Base-by-base conservation (phyloP, 1,284 basidiomycete species). In the Tilletiopsis washingtonensis region DNA sequence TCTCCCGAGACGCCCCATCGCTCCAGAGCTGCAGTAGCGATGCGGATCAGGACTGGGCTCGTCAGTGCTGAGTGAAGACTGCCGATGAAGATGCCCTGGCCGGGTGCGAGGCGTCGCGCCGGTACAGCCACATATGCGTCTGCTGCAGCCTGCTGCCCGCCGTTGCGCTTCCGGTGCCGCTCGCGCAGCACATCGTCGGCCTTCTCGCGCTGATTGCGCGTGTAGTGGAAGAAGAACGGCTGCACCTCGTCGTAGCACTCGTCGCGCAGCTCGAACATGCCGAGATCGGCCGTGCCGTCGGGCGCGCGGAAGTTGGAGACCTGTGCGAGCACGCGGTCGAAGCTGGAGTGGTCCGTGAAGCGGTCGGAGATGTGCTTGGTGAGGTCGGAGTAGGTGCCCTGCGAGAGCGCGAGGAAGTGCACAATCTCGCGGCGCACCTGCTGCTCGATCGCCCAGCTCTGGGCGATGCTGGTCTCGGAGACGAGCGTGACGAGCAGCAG, bases 161-260 rank as follows among this genome's bases (percentile, higher is more conserved):
- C 81, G 0, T 77, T 79, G 70, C 80, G 81, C 77, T 83, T 84
- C 77, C 82, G 83, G 45, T 84, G 69, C 42, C 87, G 79, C 46
- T 79, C 80, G 45, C 82, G 78, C 40, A 97, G 77, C 5, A 87
- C 80, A 27, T 80, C 81, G 63, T 93, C 89, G n/a, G 90, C 91
- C 69, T 91, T 88, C 66, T 96, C 89, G 39, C 91, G 82, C 69
- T 91, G 86, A 74, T 98, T 98, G 26, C 91, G 81, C 11, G 88
- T 86, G 75, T 94, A 98, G 69, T 97, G 91, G 71, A 85, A 88
- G 78, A 93, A 97, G 77, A 91, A 94, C 0, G 91, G 91, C 66
- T 97, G 87, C 57, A 98, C 85, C 59, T 96, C 86, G 56, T 84
- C 84, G 70, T 82, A 91, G 24, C 78, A 79, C 62, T 87, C 87